Evolutionary conservation across 2,329 filamentous ascomycete genomes (phyloP).

Genomic region (Akanthomyces uredinophilus): DNA sequence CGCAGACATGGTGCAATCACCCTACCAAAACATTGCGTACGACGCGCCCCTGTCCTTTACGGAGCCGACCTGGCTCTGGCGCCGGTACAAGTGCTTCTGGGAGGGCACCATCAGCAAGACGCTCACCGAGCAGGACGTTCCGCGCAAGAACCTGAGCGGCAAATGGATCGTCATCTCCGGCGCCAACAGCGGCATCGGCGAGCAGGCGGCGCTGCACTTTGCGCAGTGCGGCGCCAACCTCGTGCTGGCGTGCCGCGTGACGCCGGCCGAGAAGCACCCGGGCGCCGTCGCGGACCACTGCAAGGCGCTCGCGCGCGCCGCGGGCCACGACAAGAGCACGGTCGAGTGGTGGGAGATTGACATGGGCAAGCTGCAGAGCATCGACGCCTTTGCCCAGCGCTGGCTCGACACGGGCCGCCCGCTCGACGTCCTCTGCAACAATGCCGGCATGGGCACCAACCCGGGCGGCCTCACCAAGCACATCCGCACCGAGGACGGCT

Average conservation of each 20-base stretch:
- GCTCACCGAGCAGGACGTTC: constrained; percentile 11
- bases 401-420: constrained; percentile 22
- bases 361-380: constrained; percentile 20
- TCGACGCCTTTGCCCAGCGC: constrained; percentile 23
- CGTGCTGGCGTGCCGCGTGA: constrained; percentile 23
- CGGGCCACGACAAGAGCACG: constrained; percentile 14
- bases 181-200: constrained; percentile 24
- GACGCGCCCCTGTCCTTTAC: constrained; percentile 15
- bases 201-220: constrained; percentile 22
- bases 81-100: constrained; percentile 9
- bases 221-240: constrained; percentile 25
- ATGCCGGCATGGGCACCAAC: constrained; percentile 23
- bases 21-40: constrained; percentile 9
- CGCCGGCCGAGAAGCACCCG: constrained; percentile 22
- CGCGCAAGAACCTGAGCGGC: constrained; percentile 10
- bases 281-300: constrained; percentile 21
- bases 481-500: constrained; percentile 24
- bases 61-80: constrained; percentile 13
- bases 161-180: constrained; percentile 18
- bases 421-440: constrained; percentile 28
- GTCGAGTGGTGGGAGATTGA: constrained; percentile 27
- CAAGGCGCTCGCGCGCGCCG: constrained; percentile 9
- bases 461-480: constrained; percentile 15
- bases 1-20: background rate
- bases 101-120: constrained; percentile 12